Percentiles rank a stretch among this genome's conserved stretches.
These are phyloP conservation scores for Pythium plurisporium DNA, from an alignment of 352 stramenopile species.

Conservation along the genomic window DNA sequence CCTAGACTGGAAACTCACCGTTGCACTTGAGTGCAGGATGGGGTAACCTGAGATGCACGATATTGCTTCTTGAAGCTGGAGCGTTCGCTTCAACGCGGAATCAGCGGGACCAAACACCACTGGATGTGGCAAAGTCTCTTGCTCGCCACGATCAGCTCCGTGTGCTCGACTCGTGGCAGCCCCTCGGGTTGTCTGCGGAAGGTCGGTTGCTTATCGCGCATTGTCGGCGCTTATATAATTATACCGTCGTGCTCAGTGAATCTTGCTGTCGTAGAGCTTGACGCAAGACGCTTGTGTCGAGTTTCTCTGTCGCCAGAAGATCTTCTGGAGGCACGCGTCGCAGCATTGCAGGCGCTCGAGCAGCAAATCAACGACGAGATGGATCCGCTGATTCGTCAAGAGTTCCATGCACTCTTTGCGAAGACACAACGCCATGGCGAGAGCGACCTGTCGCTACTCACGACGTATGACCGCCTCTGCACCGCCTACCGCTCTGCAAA, in stretches of 20 bases:
- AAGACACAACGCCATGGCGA: slow-evolving; percentile 42
- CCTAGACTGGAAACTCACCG: slow-evolving; percentile 64
- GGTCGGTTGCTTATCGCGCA: slow-evolving; percentile 17
- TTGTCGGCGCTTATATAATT: neutral
- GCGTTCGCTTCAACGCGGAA: slow-evolving; percentile 30
- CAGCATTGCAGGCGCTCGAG: slow-evolving; percentile 9
- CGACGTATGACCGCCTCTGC: slow-evolving; percentile 35
- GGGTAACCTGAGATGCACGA: slow-evolving; percentile 47
- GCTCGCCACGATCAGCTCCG: slow-evolving; percentile 31
- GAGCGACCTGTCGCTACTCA: slow-evolving; percentile 38
- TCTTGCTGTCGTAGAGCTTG: slow-evolving; percentile 3
- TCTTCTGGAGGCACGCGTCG: neutral
- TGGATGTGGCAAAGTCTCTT: slow-evolving; percentile 36
- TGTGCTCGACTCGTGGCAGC: slow-evolving; percentile 49
- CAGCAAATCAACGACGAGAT: slow-evolving; percentile 29
- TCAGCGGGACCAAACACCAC: slow-evolving; percentile 27
- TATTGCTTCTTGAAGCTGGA: slow-evolving; percentile 55
- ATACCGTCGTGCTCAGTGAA: neutral
- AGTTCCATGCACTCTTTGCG: slow-evolving; percentile 50
- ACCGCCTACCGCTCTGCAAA: slow-evolving; percentile 4
- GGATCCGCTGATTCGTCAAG: slow-evolving; percentile 29
- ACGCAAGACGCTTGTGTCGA: neutral
- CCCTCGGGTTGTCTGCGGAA: slow-evolving; percentile 29
- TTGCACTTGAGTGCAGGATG: slow-evolving; percentile 68
- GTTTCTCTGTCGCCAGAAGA: neutral